Percentiles rank a stretch among this genome's conserved stretches.
phyloP scores from a whole-genome alignment of 1,139 yeast genomes.

The Wickerhamiella infanticola region DNA sequence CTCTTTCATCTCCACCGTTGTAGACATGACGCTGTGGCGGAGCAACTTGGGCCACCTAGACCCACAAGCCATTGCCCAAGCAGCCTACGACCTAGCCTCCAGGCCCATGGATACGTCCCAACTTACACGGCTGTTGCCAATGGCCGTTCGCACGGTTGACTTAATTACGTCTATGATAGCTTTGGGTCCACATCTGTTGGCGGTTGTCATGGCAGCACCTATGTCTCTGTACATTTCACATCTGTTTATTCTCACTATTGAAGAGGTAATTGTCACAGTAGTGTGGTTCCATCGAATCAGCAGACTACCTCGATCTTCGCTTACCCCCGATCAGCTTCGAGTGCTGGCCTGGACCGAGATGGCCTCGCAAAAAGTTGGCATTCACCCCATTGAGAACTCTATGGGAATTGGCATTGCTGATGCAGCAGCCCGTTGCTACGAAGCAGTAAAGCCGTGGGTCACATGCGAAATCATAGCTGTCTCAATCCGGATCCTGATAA shows the following conservation, averaged over 20 bases:
- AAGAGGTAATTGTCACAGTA: slow-evolving; percentile 18
- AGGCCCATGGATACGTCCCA: slow-evolving; percentile 13
- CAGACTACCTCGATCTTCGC: slow-evolving; percentile 2
- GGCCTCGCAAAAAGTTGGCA: slow-evolving; percentile 7
- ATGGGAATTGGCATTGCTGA: slow-evolving; percentile 19
- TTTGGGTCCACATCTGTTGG: slow-evolving; percentile 16
- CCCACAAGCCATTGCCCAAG: slow-evolving; percentile 11
- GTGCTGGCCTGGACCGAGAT: slow-evolving; percentile 5
- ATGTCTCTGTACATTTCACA: slow-evolving; percentile 15
- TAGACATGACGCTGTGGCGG: slow-evolving; percentile 14
- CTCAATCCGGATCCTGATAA: slow-evolving; percentile 18
- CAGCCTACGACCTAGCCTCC: slow-evolving; percentile 13
- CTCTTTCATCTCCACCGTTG: neutral
- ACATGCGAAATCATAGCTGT: slow-evolving; percentile 17
- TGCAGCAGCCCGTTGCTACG: slow-evolving; percentile 20
- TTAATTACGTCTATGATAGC: slow-evolving; percentile 15
- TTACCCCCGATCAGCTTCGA: neutral
- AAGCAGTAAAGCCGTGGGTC: slow-evolving; percentile 20
- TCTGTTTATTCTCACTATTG: slow-evolving; percentile 17
- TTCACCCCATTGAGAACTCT: slow-evolving; percentile 14
- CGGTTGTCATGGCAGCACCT: slow-evolving; percentile 15
- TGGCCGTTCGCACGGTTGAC: slow-evolving; percentile 17
- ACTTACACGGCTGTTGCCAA: slow-evolving; percentile 6
- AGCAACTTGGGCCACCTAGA: slow-evolving; percentile 17
- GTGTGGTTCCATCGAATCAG: slow-evolving; percentile 24